Conservation (phyloP, 345 rosid species). For the Clarkia xantiana region DNA sequence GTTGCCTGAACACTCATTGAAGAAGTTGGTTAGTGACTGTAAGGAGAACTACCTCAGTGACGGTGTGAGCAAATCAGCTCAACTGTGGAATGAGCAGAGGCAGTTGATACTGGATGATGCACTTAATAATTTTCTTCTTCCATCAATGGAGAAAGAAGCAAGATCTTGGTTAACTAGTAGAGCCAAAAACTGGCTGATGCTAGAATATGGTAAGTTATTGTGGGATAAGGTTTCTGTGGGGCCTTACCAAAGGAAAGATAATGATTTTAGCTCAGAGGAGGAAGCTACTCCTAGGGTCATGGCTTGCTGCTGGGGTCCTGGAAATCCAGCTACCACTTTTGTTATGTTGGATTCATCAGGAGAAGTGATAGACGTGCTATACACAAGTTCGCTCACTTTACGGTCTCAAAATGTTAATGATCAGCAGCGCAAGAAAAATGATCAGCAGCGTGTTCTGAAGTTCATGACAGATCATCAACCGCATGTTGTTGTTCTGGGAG, state of each 20-base stretch:
- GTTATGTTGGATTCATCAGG: conserved; percentile 95
- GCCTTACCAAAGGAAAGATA: conserved; percentile 79
- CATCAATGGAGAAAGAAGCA: conserved; percentile 97
- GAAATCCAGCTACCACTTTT: conserved; percentile 89
- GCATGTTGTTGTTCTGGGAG: conserved; percentile 88
- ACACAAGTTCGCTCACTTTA: conserved; percentile 60
- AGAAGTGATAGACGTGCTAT: conserved; percentile 90
- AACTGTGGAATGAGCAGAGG: conserved; percentile 97
- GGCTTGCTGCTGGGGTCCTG: conserved; percentile 99
- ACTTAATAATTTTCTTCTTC: conserved; percentile 53
- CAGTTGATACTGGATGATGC: conserved; percentile 69
- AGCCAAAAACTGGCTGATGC: conserved; percentile 68
- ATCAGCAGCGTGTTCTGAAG: conserved; percentile 79
- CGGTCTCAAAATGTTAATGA: conserved; percentile 80
- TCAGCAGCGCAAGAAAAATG: conserved; percentile 82
- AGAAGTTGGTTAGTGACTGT: conserved; percentile 41
- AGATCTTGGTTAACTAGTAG: conserved; percentile 61
- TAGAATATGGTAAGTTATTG: conserved; percentile 70
- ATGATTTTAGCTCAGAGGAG: conserved; percentile 64
- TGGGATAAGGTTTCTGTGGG: conserved; percentile 92
- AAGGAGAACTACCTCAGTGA: conserved; percentile 58
- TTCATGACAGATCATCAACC: conserved; percentile 97
- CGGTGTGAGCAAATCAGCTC: conserved; percentile 89
- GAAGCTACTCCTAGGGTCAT: conserved; percentile 94
- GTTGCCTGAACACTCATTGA: conserved; percentile 45